Evolutionary conservation across 768 basidiomycete genomes (phyloP), one percentile per base, ranked within the genome.

Genomic region (Pleurotus eryngii): DNA sequence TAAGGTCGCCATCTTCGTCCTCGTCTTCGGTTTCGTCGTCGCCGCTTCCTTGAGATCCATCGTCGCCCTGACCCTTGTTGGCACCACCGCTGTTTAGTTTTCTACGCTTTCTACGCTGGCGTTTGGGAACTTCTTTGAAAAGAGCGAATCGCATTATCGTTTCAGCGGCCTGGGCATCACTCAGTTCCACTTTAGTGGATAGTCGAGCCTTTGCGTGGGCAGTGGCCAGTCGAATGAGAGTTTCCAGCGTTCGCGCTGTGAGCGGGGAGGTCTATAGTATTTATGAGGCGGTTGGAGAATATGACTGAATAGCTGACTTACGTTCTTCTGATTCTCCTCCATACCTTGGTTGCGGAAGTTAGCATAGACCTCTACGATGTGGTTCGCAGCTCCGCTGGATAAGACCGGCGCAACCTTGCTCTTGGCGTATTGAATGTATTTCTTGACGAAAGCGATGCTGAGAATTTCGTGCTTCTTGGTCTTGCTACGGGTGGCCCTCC

Each of bases 381-480:
- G 83, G 69, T 97, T 95, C 57, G 95, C 93, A 4, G 97, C 97
- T 40, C 91, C 94, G 68, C 94, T 89, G 5, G 92, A 96, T 61
- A 98, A 74, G 20, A 81, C 85, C 1, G 97, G 97, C 57, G 89
- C 82, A 15, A 86, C 81, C 65, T 89, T 86, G 72, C 85, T 90
- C 75, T 98, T 98, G 43, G 96, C 91, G 65, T 98, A 98, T 72
- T 98, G 96, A 57, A 99, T 90, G 65, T 95, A 98, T 73, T 98
- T 98, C 75, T 99, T 99, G 69, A 99, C 86, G 67, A 99, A 99
- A 4, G 88, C 76, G 59, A 97, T 93, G 64, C 86, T 93, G 57
- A 99, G 79, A 39, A 99, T 87, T 72, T 98, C 95, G 59, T 85
- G 82, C 56, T 82, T 82, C 72, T 86, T 88, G 48, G 75, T 68